A percentile compares a stretch with the other conserved stretches of the same genome.
These are phyloP conservation scores for Sonneratia alba DNA, from an alignment of 345 rosid species.

Conservation along the genomic window DNA sequence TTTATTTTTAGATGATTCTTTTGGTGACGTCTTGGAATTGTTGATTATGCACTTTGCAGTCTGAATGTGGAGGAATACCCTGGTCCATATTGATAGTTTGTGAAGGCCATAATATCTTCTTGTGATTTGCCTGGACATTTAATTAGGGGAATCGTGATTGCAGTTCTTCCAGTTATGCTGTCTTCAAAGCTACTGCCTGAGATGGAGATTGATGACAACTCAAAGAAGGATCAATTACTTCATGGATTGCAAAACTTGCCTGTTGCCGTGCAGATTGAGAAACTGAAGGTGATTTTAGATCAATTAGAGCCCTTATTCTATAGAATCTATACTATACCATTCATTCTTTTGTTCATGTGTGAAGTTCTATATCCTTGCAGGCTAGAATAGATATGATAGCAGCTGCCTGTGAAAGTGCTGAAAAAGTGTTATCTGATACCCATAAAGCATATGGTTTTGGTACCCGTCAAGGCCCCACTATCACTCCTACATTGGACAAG, in stretches of 20 bases:
- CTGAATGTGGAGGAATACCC: neutral
- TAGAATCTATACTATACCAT: neutral
- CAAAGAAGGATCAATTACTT: constrained; percentile 81
- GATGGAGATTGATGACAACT: constrained; percentile 83
- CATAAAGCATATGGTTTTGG: constrained; percentile 84
- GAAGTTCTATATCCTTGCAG: constrained; percentile 23
- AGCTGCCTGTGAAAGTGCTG: constrained; percentile 92
- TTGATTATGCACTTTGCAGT: neutral
- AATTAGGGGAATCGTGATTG: constrained; percentile 8
- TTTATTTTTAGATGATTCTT: neutral
- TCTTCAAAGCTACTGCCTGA: constrained; percentile 86
- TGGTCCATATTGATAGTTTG: neutral
- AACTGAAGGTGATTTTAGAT: constrained; percentile 43
- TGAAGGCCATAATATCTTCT: neutral
- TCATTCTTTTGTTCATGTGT: neutral
- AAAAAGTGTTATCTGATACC: constrained; percentile 69
- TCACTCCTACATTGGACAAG: constrained; percentile 77
- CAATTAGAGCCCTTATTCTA: neutral
- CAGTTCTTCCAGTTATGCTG: constrained; percentile 93
- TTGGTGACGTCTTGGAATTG: too few relatives aligned
- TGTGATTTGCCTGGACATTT: neutral
- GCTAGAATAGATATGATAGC: constrained; percentile 78
- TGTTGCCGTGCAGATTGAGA: constrained; percentile 59
- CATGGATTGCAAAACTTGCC: constrained; percentile 78
- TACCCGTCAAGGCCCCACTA: constrained; percentile 68